Evolutionary conservation across 2,329 filamentous ascomycete species (phyloP).

Genomic region (Fusarium circinatum): DNA sequence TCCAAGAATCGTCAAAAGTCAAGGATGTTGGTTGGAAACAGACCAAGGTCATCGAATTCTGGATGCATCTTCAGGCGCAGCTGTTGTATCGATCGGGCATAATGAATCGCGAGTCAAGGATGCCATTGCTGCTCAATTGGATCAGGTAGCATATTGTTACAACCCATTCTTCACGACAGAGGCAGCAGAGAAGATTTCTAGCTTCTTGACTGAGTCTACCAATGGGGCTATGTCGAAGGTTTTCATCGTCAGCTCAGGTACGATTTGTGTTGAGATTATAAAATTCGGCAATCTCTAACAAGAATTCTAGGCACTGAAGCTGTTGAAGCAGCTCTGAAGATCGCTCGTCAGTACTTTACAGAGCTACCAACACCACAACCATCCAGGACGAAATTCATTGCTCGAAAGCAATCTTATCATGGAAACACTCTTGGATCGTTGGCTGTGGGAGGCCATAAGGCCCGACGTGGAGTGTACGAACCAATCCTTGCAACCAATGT

Average conservation of each 20-base stretch:
- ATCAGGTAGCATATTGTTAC: constrained; percentile 28
- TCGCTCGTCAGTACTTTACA: constrained; percentile 35
- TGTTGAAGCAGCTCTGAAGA: constrained; percentile 35
- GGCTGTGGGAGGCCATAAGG: constrained; percentile 17
- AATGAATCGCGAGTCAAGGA: constrained; percentile 21
- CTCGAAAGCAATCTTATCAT: constrained; percentile 31
- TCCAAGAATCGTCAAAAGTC: constrained; percentile 14
- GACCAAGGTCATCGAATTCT: constrained; percentile 14
- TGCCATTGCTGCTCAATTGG: constrained; percentile 16
- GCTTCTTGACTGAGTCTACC: constrained; percentile 21
- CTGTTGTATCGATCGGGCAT: constrained; percentile 31
- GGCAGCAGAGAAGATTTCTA: constrained; percentile 15
- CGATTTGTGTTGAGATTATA: rapidly evolving
- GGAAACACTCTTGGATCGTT: constrained; percentile 33
- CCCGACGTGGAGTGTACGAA: constrained; percentile 42
- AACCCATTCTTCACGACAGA: constrained; percentile 31
- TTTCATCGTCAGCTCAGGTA: constrained; percentile 27
- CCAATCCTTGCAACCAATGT: constrained; percentile 39
- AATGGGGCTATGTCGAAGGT: constrained; percentile 26
- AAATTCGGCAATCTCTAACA: not conserved
- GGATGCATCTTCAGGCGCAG: constrained; percentile 31
- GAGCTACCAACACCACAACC: constrained; percentile 26
- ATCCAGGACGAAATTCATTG: constrained; percentile 27
- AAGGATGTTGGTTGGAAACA: constrained; percentile 28
- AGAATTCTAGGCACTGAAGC: constrained; percentile 29